These are phyloP conservation scores for Phytophthora tentaculata DNA, from an alignment of 352 stramenopile species.

Conservation along the genomic window DNA sequence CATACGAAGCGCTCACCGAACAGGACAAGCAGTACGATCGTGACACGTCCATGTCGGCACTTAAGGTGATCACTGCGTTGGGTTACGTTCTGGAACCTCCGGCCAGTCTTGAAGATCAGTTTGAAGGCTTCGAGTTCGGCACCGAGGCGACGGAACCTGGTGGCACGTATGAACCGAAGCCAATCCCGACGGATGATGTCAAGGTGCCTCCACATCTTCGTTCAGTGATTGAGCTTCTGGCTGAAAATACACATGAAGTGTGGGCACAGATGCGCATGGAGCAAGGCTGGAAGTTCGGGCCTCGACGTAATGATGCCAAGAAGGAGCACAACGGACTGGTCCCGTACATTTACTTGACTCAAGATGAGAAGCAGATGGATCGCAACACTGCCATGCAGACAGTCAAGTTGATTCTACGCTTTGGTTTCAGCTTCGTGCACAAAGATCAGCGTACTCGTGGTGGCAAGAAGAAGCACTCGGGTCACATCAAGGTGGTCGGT, in stretches of 20 bases:
- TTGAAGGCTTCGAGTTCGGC: constrained; percentile 66
- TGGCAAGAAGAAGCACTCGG: constrained; percentile 50
- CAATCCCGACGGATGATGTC: constrained; percentile 68
- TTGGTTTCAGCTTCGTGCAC: constrained; percentile 72
- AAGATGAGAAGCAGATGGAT: constrained; percentile 86
- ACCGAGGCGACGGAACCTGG: constrained; percentile 45
- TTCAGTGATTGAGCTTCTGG: constrained; percentile 75
- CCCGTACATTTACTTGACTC: constrained; percentile 80
- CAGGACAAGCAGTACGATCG: constrained; percentile 85
- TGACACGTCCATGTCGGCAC: constrained; percentile 77
- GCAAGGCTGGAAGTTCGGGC: constrained; percentile 81
- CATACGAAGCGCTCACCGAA: constrained; percentile 77
- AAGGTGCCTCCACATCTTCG: constrained; percentile 65
- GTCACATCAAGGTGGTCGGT: constrained; percentile 59
- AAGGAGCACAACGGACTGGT: constrained; percentile 79
- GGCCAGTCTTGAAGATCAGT: constrained; percentile 42
- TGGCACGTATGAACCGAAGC: constrained; percentile 66
- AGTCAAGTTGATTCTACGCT: constrained; percentile 78
- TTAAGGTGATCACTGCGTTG: constrained; percentile 81
- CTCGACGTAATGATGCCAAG: constrained; percentile 66
- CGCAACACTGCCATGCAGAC: constrained; percentile 86
- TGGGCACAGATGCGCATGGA: constrained; percentile 85
- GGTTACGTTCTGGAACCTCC: constrained; percentile 76
- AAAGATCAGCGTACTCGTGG: constrained; percentile 55
- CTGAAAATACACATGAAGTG: constrained; percentile 86